A percentile compares a stretch with the other conserved stretches of the same genome.
Evolutionary conservation across 2,329 filamentous ascomycete genomes (phyloP).

Genomic region (Stachybotrys elegans): DNA sequence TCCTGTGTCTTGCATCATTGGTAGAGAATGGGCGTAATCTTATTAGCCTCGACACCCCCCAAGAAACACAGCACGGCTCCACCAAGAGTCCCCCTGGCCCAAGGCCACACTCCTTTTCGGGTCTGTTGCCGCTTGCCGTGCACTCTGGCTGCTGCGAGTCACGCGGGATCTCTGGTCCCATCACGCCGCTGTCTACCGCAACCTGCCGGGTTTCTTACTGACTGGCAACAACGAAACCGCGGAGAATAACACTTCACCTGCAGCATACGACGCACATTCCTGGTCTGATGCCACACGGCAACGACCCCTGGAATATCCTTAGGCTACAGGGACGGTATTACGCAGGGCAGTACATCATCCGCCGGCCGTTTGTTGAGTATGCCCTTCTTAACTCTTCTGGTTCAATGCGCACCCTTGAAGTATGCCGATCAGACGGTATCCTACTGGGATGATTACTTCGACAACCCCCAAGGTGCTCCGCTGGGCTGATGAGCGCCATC

Average conservation of each 20-base stretch:
- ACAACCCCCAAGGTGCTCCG: constrained; percentile 23
- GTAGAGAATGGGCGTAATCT: neutral
- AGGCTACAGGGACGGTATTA: constrained; percentile 22
- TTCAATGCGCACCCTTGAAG: constrained; percentile 17
- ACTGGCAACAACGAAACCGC: constrained; percentile 6
- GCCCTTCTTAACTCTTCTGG: constrained; percentile 18
- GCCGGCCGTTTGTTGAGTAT: constrained; percentile 23
- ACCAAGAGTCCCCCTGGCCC: neutral
- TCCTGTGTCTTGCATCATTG: neutral
- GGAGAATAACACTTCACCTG: neutral
- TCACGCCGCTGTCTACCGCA: constrained; percentile 20
- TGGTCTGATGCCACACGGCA: constrained; percentile 10
- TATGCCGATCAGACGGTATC: constrained; percentile 30
- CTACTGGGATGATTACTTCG: constrained; percentile 36
- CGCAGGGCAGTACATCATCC: constrained; percentile 24
- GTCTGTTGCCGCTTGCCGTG: constrained; percentile 13
- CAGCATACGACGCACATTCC: constrained; percentile 9
- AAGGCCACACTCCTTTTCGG: constrained; percentile 8
- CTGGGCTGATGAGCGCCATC: constrained; percentile 33
- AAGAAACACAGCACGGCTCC: too few relatives aligned
- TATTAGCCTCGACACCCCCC: neutral
- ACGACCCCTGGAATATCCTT: constrained; percentile 25
- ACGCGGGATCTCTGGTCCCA: constrained; percentile 19
- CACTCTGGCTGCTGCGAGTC: constrained; percentile 19
- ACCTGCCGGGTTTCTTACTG: constrained; percentile 18